phyloP scores from a whole-genome alignment of 2,329 filamentous ascomycete genomes.

The Aspergillus pseudoterreus region DNA sequence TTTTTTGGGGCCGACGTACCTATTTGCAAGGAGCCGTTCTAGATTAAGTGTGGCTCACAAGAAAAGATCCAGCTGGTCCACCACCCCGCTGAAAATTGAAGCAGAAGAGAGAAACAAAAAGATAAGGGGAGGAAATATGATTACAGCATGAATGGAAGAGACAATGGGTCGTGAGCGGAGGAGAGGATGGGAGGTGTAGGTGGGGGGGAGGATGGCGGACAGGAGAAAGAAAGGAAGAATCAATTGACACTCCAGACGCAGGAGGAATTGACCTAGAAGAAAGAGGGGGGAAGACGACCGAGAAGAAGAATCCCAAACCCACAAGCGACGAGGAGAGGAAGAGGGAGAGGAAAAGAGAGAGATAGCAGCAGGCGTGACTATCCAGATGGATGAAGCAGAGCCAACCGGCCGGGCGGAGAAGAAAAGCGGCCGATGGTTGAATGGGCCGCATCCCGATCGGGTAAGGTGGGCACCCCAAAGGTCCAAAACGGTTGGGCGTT shows the following conservation, averaged over 20 bases:
- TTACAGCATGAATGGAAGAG: slow-evolving; percentile 20
- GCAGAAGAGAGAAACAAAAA: background rate
- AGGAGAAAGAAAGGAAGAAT: slow-evolving; percentile 8
- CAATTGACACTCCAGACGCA: slow-evolving; percentile 14
- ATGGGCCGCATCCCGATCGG: slow-evolving; percentile 26
- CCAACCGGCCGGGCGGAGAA: slow-evolving; percentile 15
- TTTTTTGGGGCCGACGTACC: background rate
- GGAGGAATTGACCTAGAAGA: slow-evolving; percentile 4
- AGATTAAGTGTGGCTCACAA: no score
- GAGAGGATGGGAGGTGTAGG: slow-evolving; percentile 3
- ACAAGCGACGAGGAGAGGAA: background rate
- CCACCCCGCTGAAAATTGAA: no score
- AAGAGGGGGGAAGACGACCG: background rate
- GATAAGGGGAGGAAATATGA: background rate
- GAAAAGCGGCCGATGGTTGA: slow-evolving; percentile 26
- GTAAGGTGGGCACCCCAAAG: slow-evolving; percentile 36
- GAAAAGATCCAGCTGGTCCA: no score
- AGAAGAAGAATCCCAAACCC: background rate
- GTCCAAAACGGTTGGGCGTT: slow-evolving; percentile 35
- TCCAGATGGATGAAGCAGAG: background rate
- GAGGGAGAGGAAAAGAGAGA: background rate
- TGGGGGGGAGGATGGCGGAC: slow-evolving; percentile 5
- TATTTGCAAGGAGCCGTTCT: no score
- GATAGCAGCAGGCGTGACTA: background rate
- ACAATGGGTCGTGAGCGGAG: slow-evolving; percentile 9